Evolutionary conservation across 2,329 filamentous ascomycete species (phyloP), one percentile per base, ranked within the genome.

Genomic region (Phyllosticta citrichinensis): DNA sequence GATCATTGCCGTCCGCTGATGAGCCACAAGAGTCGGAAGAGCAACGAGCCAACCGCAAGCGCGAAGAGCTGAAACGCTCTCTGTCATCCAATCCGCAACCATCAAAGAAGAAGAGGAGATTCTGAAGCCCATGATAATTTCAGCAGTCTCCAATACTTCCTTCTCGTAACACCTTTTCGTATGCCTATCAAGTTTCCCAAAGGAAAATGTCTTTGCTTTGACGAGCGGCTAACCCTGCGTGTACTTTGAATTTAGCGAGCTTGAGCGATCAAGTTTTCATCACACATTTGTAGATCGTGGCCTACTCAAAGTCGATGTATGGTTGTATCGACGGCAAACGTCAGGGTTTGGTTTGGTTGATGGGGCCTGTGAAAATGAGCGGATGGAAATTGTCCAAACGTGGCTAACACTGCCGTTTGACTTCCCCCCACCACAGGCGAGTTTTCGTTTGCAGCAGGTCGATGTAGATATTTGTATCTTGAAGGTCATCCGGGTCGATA

Each of bases 41-140:
- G 63, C 78, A 85, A 61, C 78, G 76, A 59, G 82, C 82, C 2
- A 74, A 83, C 63, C 74, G 78, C 59, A 84, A 79, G 65, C 74
- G 83, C 12, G 76, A 80, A 56, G 80, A 83, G 66, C 68, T 87
- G 63, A 85, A 84, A 67, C 74, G 79, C 19, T 73, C 79, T 52
- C 66, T 83, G 17, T 79, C 79, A 58, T 74, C 72, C 60, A 81
- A 80, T 66, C 76, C 77, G 27, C 81, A 80, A 64, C 78, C 75
- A 58, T 76, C 77, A 10, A 74, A 69, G 19, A 86, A 84, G 75
- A 83, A 80, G 68, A 70, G 81, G 61, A 81, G 74, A 62, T 84
- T 84, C 64, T 84, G 22, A 52, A 14, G 19, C 20, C 14, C n/a
- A 40, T 14, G 30, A 8, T 14, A 10, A 12, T 12, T 2, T 9